Conservation (phyloP, 306 rosid species). For the Myrica gale region DNA sequence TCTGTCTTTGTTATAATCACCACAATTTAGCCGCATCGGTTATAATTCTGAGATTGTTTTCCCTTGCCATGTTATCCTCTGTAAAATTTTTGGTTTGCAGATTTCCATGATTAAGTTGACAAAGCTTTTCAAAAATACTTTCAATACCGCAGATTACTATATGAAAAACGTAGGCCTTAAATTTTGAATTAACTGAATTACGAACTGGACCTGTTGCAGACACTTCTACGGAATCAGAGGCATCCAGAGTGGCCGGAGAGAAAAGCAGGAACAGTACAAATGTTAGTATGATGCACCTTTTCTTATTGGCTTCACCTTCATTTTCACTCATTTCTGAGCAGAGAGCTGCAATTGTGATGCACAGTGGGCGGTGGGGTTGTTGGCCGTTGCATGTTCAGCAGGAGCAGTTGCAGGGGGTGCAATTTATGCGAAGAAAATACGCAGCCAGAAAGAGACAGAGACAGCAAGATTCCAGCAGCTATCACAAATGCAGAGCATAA, state of each 20-base stretch:
- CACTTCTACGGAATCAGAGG: slow-evolving; percentile 21
- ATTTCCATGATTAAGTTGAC: too few relatives aligned
- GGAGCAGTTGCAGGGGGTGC: slow-evolving; percentile 36
- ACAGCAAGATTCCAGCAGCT: slow-evolving; percentile 22
- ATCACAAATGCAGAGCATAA: slow-evolving; percentile 18
- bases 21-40: too few relatives aligned
- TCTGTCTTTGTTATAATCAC: too few relatives aligned
- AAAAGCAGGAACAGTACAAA: slow-evolving; percentile 22
- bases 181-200: too few relatives aligned
- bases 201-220: slow-evolving; percentile 14
- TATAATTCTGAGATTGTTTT: too few relatives aligned
- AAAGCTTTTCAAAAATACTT: too few relatives aligned
- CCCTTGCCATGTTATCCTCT: too few relatives aligned
- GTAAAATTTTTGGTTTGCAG: too few relatives aligned
- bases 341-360: background rate
- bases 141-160: too few relatives aligned
- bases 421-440: slow-evolving; percentile 32
- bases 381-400: slow-evolving; percentile 22
- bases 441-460: slow-evolving; percentile 26
- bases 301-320: background rate
- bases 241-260: slow-evolving; percentile 10
- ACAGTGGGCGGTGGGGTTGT: slow-evolving; percentile 20
- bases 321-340: background rate
- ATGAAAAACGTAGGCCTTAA: too few relatives aligned
- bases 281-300: slow-evolving; percentile 23